Conservation (phyloP, 345 rosid genomes). For the Hibiscus tridactylites region DNA sequence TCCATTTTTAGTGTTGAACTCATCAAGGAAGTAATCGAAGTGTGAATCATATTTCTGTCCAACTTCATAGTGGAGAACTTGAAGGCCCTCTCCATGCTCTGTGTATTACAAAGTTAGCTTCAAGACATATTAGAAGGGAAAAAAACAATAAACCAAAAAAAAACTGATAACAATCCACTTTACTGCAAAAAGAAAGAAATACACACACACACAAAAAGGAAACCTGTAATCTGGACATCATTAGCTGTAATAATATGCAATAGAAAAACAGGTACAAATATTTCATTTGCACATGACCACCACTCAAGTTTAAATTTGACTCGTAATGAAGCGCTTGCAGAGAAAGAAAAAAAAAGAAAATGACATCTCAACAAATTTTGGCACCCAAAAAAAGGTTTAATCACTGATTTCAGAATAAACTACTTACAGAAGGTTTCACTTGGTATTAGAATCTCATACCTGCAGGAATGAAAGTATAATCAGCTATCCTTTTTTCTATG, state of each 20-base stretch:
- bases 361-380: neutral
- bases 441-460: constrained; percentile 33
- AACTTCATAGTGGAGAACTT: constrained; percentile 76
- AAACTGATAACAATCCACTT: neutral
- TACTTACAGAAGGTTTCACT: neutral
- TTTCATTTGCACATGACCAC: neutral
- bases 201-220: neutral
- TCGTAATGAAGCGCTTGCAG: neutral
- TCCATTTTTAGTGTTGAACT: constrained; percentile 76
- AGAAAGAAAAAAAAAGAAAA: neutral
- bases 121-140: neutral
- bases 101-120: constrained; percentile 16
- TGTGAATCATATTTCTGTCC: constrained; percentile 91
- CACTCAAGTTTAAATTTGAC: neutral
- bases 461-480: constrained; percentile 69
- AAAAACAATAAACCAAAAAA: neutral
- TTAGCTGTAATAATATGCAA: neutral
- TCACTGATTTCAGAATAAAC: neutral
- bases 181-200: neutral
- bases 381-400: neutral
- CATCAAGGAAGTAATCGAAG: constrained; percentile 84
- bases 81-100: constrained; percentile 96
- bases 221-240: neutral
- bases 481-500: constrained; percentile 87
- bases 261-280: neutral